phyloP scores from a whole-genome alignment of 441 rosid species.

The Bocquillonia castaneifolia region DNA sequence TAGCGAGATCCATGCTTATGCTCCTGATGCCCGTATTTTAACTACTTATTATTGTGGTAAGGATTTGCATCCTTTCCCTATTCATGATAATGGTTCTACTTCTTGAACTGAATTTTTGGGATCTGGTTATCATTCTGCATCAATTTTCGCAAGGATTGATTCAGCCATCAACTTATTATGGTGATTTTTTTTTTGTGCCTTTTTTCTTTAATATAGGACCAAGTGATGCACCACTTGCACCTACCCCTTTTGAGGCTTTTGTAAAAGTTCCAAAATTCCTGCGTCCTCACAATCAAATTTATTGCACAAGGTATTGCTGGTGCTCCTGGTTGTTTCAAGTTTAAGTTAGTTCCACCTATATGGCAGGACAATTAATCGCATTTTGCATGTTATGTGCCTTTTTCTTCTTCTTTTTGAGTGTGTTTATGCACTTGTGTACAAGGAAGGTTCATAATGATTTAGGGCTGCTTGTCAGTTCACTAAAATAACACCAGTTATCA shows the following conservation, averaged over 20 bases:
- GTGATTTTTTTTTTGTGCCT: slow-evolving; percentile 8
- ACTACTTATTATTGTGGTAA: slow-evolving; percentile 90
- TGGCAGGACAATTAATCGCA: not conserved
- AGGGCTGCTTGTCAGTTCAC: not conserved
- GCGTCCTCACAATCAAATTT: slow-evolving; percentile 90
- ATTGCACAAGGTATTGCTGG: slow-evolving; percentile 72
- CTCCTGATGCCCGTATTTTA: slow-evolving; percentile 91
- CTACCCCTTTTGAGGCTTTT: slow-evolving; percentile 85
- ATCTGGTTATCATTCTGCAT: not conserved
- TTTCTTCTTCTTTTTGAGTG: not conserved
- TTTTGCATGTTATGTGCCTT: not conserved
- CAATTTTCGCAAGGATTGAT: slow-evolving; percentile 5
- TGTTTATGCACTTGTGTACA: not conserved
- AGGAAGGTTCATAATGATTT: not conserved
- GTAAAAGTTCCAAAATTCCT: slow-evolving; percentile 89
- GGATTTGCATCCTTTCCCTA: slow-evolving; percentile 20
- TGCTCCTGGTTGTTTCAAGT: not conserved
- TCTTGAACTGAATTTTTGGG: slow-evolving; percentile 4
- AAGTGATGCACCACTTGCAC: slow-evolving; percentile 84
- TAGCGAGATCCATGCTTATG: slow-evolving; percentile 72
- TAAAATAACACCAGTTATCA: not conserved
- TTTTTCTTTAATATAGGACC: slow-evolving; percentile 57
- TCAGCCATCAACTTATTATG: slow-evolving; percentile 8
- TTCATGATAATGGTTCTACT: slow-evolving; percentile 1
- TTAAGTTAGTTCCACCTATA: not conserved